Percentiles rank a stretch among this genome's conserved stretches.
phyloP scores from a whole-genome alignment of 371 early-diverging fungal species.

The Gilbertella persicaria region DNA sequence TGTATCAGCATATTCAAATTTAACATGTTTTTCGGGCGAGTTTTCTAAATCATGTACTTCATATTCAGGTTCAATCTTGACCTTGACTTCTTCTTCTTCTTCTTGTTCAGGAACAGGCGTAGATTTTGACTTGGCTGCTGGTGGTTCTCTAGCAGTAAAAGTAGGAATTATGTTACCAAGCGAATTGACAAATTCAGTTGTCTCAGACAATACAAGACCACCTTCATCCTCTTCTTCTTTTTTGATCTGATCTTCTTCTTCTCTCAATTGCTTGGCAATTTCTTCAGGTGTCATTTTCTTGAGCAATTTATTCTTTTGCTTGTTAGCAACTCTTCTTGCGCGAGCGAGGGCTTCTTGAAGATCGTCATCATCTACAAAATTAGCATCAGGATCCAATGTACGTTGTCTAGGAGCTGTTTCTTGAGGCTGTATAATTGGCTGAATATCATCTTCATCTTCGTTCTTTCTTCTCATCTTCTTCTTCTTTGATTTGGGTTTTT shows the following conservation, averaged over 20 bases:
- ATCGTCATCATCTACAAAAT: constrained; percentile 95
- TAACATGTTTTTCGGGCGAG: constrained; percentile 12
- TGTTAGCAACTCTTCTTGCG: constrained; percentile 68
- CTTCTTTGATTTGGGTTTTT: constrained; percentile 73
- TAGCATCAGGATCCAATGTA: constrained; percentile 48
- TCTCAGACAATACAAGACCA: constrained; percentile 58
- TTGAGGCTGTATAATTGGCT: constrained; percentile 29
- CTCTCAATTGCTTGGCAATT: constrained; percentile 48
- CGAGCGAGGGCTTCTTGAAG: constrained; percentile 80
- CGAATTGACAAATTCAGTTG: constrained; percentile 74
- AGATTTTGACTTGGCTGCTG: not conserved
- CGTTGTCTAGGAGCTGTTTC: constrained; percentile 5
- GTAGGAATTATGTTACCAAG: constrained; percentile 46
- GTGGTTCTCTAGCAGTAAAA: constrained; percentile 21
- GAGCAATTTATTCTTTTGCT: constrained; percentile 43
- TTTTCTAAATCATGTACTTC: constrained; percentile 11
- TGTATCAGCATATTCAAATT: constrained; percentile 4
- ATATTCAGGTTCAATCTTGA: constrained; percentile 4
- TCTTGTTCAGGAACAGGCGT: constrained; percentile 7
- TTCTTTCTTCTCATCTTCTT: constrained; percentile 50
- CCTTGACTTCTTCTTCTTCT: constrained; percentile 7
- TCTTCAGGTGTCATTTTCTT: constrained; percentile 61
- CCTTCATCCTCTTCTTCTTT: constrained; percentile 41
- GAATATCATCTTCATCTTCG: constrained; percentile 39
- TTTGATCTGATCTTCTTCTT: constrained; percentile 23